Evolutionary conservation across 768 basidiomycete genomes (phyloP).

Genomic region (Botryobasidium botryosum): DNA sequence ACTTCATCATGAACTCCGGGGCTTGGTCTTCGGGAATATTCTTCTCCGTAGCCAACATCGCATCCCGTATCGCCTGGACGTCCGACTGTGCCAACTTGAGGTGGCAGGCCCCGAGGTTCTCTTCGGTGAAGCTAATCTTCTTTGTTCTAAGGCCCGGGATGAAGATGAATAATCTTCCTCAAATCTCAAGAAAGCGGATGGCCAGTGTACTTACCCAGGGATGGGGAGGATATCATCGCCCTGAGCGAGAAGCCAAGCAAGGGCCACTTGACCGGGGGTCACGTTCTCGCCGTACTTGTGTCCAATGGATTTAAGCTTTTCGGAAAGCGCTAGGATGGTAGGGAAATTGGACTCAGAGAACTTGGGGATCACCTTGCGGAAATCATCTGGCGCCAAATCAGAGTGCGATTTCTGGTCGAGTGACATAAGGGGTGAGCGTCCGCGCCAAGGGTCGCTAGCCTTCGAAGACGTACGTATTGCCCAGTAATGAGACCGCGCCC

Average conservation of each 20-base stretch:
- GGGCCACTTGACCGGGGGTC: constrained; percentile 13
- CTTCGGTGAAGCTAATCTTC: neutral
- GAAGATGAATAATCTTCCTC: neutral
- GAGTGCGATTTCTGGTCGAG: constrained; percentile 7
- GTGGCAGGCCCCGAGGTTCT: neutral
- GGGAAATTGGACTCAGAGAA: constrained; percentile 10
- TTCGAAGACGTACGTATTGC: constrained; percentile 20
- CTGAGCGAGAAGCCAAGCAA: constrained; percentile 16
- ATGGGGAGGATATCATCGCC: constrained; percentile 14
- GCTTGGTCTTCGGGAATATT: too few species aligned
- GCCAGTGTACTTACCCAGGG: constrained; percentile 13
- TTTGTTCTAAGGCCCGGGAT: neutral
- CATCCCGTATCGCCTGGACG: neutral
- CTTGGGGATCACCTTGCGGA: constrained; percentile 3
- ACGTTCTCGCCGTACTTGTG: constrained; percentile 8
- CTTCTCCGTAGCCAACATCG: too few species aligned
- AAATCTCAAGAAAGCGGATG: too few species aligned
- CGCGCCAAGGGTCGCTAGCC: too few species aligned
- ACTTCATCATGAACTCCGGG: too few species aligned
- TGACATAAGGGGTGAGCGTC: neutral
- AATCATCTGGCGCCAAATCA: constrained; percentile 6
- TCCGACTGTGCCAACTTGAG: neutral
- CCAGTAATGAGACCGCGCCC: constrained; percentile 37
- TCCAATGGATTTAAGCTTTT: constrained; percentile 11
- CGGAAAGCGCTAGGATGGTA: constrained; percentile 13